Base-by-base conservation (phyloP, 768 basidiomycete species). In the Amanita subjunquillea region DNA sequence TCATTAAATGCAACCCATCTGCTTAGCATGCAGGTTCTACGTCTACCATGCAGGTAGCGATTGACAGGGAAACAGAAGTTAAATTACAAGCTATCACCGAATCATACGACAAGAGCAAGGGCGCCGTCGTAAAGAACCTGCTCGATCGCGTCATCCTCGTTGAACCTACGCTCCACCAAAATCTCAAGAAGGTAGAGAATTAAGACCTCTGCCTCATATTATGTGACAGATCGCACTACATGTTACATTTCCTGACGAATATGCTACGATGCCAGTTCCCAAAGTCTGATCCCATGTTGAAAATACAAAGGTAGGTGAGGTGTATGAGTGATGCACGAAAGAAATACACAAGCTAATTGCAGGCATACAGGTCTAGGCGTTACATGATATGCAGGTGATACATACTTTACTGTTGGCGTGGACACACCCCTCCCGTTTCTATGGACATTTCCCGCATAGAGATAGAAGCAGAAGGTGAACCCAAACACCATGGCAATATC, bases 71-170 rank as follows among this genome's bases (percentile, higher is more conserved):
- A 44, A 96, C 95, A 5, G 82, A 86, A 36, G 66, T 71, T 50
- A 90, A 85, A 63, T 74, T 97, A 41, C 65, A 75, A 52, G 72
- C 74, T 41, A 86, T 91, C 62, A 77, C 85, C 3, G 71, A 73
- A 2, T 74, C 82, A 30, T 95, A 89, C 68, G 68, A 76, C 52
- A 60, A 72, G 58, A 79, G 85, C 71, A 89, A 86, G 68, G 83
- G 84, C 51, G 70, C 67, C 1, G 95, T 97, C 46, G 83, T 96
- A 56, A 76, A 81, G 68, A 91, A 91, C 66, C 83, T 98, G 45
- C 78, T 97, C 10, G 87, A 91, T 63, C 80, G 95, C 40, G 95
- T 97, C 55, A 79, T 91, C 8, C 77, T 91, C 56, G 83, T 95
- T 58, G 78, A 90, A 58, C 90, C 92, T 2, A 79, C 88, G 64